Conservation (phyloP, 345 rosid genomes). For the Brassica cretica region DNA sequence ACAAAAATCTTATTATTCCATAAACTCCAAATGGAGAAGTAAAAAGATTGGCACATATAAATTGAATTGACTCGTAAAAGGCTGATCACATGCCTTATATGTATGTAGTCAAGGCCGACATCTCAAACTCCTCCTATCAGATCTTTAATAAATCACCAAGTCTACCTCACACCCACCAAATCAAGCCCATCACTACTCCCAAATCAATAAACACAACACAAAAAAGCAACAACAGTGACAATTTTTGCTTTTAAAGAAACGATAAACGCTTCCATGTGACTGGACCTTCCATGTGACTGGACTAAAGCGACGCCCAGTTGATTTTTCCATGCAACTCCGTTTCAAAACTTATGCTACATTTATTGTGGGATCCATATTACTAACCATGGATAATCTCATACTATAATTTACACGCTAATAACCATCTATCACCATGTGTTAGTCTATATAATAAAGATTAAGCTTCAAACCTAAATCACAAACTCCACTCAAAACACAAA, state of each 20-base stretch:
- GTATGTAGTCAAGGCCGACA: slow-evolving; percentile 19
- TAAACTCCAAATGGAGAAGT: slow-evolving; percentile 11
- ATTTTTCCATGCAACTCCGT: neutral
- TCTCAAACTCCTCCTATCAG: slow-evolving; percentile 10
- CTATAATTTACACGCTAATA: slow-evolving; percentile 21
- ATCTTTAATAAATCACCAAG: slow-evolving; percentile 23
- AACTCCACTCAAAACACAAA: slow-evolving; percentile 10
- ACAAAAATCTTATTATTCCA: slow-evolving; percentile 5
- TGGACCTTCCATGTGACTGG: neutral
- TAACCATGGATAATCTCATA: slow-evolving; percentile 19
- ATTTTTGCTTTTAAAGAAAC: neutral
- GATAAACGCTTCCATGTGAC: neutral
- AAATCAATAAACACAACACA: slow-evolving; percentile 5
- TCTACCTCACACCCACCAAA: slow-evolving; percentile 26
- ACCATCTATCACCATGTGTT: slow-evolving; percentile 11
- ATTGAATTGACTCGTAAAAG: neutral
- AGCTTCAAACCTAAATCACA: slow-evolving; percentile 23
- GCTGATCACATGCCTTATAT: slow-evolving; percentile 17
- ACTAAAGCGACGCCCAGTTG: neutral
- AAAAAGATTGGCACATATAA: neutral
- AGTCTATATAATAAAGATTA: slow-evolving; percentile 29
- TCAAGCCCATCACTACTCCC: slow-evolving; percentile 24
- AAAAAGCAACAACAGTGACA: neutral
- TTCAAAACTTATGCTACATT: slow-evolving; percentile 3
- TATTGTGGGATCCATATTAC: slow-evolving; percentile 18